A percentile compares a stretch with the other conserved stretches of the same genome.
phyloP scores from a whole-genome alignment of 2,329 filamentous ascomycete species.

The Epichloe scottii region DNA sequence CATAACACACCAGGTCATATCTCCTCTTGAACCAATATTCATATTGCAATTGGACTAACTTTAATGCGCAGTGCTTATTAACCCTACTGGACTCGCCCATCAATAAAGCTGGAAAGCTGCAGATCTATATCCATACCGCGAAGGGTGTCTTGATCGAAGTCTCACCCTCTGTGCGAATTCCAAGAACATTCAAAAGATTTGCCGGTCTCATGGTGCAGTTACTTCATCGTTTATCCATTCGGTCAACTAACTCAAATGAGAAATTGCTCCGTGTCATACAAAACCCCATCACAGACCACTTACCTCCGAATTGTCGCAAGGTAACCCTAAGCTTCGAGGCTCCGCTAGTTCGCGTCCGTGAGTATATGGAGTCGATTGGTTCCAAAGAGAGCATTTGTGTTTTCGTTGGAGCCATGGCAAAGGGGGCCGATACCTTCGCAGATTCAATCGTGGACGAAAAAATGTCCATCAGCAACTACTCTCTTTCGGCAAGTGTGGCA shows the following conservation, averaged over 20 bases:
- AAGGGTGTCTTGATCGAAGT: slow-evolving; percentile 97
- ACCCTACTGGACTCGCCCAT: slow-evolving; percentile 95
- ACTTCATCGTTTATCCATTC: slow-evolving; percentile 87
- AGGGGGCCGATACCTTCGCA: slow-evolving; percentile 89
- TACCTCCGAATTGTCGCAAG: slow-evolving; percentile 95
- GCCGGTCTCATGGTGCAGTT: slow-evolving; percentile 98
- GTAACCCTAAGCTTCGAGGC: slow-evolving; percentile 93
- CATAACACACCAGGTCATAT: slow-evolving; percentile 85
- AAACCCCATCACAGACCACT: slow-evolving; percentile 93
- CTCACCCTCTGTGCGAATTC: slow-evolving; percentile 94
- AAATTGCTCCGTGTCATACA: slow-evolving; percentile 96
- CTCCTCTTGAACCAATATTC: slow-evolving; percentile 4
- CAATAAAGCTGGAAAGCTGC: slow-evolving; percentile 94
- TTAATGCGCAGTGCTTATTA: slow-evolving; percentile 63
- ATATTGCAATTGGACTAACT: slow-evolving; percentile 28
- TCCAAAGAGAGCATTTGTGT: slow-evolving; percentile 91
- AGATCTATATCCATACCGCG: slow-evolving; percentile 97
- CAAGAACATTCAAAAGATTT: slow-evolving; percentile 96
- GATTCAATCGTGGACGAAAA: slow-evolving; percentile 92
- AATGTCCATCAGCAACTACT: slow-evolving; percentile 97
- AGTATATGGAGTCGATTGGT: slow-evolving; percentile 72
- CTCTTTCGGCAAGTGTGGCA: slow-evolving; percentile 89
- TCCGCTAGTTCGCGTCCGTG: slow-evolving; percentile 71
- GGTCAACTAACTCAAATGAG: slow-evolving; percentile 92
- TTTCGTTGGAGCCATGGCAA: slow-evolving; percentile 97